Conservation (phyloP, 495 filamentous ascomycete species). For the Geoglossum glabrum region DNA sequence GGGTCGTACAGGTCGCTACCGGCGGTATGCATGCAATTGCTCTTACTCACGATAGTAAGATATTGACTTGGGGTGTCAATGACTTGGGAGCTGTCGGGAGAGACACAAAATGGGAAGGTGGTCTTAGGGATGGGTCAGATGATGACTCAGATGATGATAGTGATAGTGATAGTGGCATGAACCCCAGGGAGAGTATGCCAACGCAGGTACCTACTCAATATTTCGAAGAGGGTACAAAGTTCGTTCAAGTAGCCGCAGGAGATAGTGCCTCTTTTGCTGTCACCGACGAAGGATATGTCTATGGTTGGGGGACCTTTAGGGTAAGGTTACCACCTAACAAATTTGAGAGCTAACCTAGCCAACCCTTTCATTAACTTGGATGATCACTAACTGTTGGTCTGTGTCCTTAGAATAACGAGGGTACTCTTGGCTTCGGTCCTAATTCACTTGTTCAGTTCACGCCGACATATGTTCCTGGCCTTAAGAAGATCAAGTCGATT, state of each 20-base stretch:
- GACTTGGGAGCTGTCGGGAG: conserved; percentile 45
- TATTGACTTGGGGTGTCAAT: conserved; percentile 51
- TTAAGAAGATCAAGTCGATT: conserved; percentile 43
- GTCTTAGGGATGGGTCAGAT: conserved; percentile 39
- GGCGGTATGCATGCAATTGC: conserved; percentile 48
- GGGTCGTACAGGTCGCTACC: conserved; percentile 34
- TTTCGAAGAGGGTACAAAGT: conserved; percentile 34
- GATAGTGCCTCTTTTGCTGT: conserved; percentile 46
- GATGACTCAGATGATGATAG: conserved; percentile 20
- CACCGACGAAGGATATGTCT: conserved; percentile 44
- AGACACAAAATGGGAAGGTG: conserved; percentile 39
- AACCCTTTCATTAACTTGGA: neutral
- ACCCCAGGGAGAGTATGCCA: conserved; percentile 39
- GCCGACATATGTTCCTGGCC: conserved; percentile 27
- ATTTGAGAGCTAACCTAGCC: neutral
- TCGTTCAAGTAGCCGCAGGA: conserved; percentile 39
- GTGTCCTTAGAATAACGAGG: conserved; percentile 34
- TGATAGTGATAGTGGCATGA: conserved; percentile 31
- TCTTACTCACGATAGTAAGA: conserved; percentile 39
- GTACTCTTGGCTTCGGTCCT: conserved; percentile 46
- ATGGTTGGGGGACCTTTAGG: conserved; percentile 54
- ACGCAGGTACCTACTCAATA: conserved; percentile 28
- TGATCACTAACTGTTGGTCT: conserved; percentile 6
- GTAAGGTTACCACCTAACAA: conserved; percentile 24
- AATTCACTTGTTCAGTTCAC: conserved; percentile 18